Base-by-base conservation (phyloP, 371 early-diverging fungal genomes). In the Cokeromyces recurvatus region DNA sequence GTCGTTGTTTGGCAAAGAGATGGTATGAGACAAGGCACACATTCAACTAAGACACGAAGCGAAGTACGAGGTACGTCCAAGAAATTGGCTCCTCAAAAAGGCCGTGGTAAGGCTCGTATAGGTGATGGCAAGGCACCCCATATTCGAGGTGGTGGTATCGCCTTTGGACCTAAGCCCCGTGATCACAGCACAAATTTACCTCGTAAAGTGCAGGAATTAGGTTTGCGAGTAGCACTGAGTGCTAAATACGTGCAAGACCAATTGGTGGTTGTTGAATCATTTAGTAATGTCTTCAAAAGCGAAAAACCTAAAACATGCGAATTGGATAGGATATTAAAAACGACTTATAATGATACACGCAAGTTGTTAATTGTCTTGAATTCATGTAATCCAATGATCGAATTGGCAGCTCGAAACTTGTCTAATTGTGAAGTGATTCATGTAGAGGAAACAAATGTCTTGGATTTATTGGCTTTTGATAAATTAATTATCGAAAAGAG, bases 241-340 rank as follows among this genome's bases (percentile, higher is more conserved):
- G 79, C 90, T 31, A 97, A 95, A 67, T 94, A 84, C 61, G 78
- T 80, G 4, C 95, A 94, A 74, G 84, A 91, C 61, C 92, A 95
- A 64, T 62, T 97, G 37, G 64, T 84, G 9, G 67, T 96, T 37
- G 92, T 95, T 2, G 90, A 94, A 47, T 65, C 71, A n/a, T 54
- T 94, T 24, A 46, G 63, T 27, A 36, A 64, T 9, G 9, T 34
- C 15, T 22, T 85, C 20, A n/a, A n/a, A n/a, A n/a, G n/a, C n/a
- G 68, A 69, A 20, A 74, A 77, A 9, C 74, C 62, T 54, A 82
- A 77, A 56, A 85, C 85, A 4, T 60, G 71, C 27, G 84, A 85
- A 7, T 66, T 93, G 24, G 45, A 57, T 5, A 48, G 46, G 10
- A 71, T 87, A 41, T 59, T 76, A 32, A 79, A 79, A 76, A 62